A percentile compares a stretch with the other conserved stretches of the same genome.
These are phyloP conservation scores for Moesziomyces sp. DNA, from an alignment of 1,284 basidiomycete species.

Conservation along the genomic window DNA sequence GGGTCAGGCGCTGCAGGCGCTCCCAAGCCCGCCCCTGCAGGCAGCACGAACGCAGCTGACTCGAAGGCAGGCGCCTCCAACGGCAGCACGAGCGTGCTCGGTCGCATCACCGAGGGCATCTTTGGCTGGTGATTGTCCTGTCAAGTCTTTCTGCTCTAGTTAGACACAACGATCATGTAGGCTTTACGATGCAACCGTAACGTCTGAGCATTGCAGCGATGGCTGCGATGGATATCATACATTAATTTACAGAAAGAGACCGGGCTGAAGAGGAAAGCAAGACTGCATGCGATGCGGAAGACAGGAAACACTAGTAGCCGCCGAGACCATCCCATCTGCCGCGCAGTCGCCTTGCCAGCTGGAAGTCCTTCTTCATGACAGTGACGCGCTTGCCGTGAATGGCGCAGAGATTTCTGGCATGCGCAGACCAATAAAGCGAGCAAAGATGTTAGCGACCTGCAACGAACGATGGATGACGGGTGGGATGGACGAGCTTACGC, in stretches of 20 bases:
- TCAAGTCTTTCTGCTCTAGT: not conserved
- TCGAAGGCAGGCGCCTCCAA: constrained; percentile 11
- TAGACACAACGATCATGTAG: no score
- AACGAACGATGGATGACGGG: not conserved
- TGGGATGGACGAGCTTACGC: constrained; percentile 50
- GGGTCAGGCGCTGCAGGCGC: constrained; percentile 18
- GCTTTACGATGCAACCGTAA: no score
- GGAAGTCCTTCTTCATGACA: constrained; percentile 67
- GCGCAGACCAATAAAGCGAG: not conserved
- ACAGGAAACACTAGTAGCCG: constrained; percentile 23
- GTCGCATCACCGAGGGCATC: constrained; percentile 57
- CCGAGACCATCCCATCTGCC: constrained; percentile 67
- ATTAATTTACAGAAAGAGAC: not conserved
- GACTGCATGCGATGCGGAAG: not conserved
- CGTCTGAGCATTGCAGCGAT: not conserved
- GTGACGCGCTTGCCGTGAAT: constrained; percentile 66
- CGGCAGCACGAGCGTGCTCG: constrained; percentile 32
- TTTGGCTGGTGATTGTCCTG: constrained; percentile 51
- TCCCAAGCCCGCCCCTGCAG: constrained; percentile 16
- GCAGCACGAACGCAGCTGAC: constrained; percentile 2
- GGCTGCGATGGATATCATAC: not conserved
- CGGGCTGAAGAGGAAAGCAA: not conserved
- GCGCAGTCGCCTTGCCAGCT: constrained; percentile 64
- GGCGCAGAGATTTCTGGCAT: constrained; percentile 63
- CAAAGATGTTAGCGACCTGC: not conserved